Conservation (phyloP, 331 rosid genomes). For the Saraca asoca region DNA sequence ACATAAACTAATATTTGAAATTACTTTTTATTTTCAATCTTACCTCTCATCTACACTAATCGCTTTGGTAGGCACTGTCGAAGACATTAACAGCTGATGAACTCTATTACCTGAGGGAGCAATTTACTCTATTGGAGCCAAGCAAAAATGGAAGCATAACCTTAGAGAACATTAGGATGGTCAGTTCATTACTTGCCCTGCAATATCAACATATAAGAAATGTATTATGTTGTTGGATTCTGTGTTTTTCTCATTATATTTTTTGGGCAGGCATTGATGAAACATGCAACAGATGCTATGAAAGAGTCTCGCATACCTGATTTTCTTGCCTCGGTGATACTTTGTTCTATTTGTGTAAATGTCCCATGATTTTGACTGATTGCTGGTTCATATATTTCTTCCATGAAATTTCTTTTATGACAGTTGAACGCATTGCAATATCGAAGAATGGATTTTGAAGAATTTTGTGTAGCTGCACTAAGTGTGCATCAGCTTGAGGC, state of each 20-base stretch:
- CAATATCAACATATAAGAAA: constrained; percentile 7
- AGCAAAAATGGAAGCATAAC: constrained; percentile 83
- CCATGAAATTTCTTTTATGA: constrained; percentile 34
- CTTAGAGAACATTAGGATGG: constrained; percentile 73
- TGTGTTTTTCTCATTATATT: constrained; percentile 25
- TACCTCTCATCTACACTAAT: constrained; percentile 29
- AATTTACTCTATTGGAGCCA: constrained; percentile 77
- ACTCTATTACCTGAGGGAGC: constrained; percentile 83
- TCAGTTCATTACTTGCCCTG: constrained; percentile 31
- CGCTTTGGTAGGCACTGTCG: constrained; percentile 76
- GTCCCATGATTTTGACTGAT: constrained; percentile 26
- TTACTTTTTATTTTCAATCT: background rate
- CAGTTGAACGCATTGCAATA: constrained; percentile 91
- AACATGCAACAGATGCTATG: constrained; percentile 91
- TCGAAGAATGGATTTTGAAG: constrained; percentile 98
- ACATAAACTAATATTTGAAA: background rate
- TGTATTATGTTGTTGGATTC: constrained; percentile 21
- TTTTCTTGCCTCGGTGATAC: constrained; percentile 69
- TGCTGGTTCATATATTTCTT: constrained; percentile 26
- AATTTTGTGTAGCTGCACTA: constrained; percentile 88
- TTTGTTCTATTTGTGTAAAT: constrained; percentile 23
- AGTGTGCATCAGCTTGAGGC: constrained; percentile 99
- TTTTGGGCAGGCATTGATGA: constrained; percentile 69
- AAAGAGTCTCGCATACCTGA: constrained; percentile 84
- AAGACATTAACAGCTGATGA: constrained; percentile 90